These are phyloP conservation scores for Tricholoma flavovirens DNA, from an alignment of 768 basidiomycete genomes.

Conservation along the genomic window DNA sequence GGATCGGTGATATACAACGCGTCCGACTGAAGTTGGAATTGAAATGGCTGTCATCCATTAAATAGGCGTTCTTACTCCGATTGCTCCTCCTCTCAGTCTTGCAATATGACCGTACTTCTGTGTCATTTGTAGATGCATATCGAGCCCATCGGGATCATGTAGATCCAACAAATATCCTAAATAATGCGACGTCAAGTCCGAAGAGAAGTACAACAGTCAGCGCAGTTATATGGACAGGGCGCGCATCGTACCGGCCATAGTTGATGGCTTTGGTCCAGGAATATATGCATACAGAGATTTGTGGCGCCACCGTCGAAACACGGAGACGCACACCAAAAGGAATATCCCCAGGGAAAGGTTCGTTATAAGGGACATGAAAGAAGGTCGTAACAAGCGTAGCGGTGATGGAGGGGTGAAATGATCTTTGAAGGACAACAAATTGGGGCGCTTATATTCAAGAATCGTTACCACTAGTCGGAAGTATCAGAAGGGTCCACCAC, in stretches of 20 bases:
- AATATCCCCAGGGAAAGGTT: not conserved
- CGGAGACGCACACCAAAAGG: not conserved
- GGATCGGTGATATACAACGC: conserved; percentile 23
- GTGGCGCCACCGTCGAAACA: not conserved
- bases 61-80: conserved; percentile 7
- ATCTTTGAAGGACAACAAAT: not conserved
- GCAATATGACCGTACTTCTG: conserved; percentile 19
- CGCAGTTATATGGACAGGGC: not conserved
- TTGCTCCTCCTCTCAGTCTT: conserved; percentile 15
- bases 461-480: not conserved
- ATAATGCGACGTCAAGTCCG: too few relatives aligned
- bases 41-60: not conserved
- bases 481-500: not conserved
- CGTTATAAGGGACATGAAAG: not conserved
- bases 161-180: conserved; percentile 19
- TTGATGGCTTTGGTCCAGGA: conserved; percentile 12
- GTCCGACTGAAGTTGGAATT: conserved; percentile 12
- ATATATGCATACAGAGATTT: conserved; percentile 10
- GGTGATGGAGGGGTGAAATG: not conserved
- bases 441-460: not conserved
- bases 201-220: not conserved
- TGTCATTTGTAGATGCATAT: conserved; percentile 18
- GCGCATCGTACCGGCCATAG: conserved; percentile 7
- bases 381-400: not conserved
- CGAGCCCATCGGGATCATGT: conserved; percentile 15